Conservation (phyloP, 495 filamentous ascomycete species). For the Penicillium mononematosum region DNA sequence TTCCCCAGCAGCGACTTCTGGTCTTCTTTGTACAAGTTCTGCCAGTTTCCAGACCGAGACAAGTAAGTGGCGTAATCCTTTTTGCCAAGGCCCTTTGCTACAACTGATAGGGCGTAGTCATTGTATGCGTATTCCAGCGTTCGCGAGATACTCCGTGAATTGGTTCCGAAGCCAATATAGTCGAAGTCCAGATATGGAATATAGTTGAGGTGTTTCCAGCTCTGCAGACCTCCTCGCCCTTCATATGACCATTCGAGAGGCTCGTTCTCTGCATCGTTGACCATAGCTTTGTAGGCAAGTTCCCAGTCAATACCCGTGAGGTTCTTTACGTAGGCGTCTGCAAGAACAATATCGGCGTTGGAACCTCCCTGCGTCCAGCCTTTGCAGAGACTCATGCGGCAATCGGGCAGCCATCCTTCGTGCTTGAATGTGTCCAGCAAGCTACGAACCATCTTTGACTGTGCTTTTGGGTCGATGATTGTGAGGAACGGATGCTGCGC, state of each 20-base stretch:
- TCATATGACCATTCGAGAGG: slow-evolving; percentile 69
- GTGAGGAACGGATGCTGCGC: slow-evolving; percentile 69
- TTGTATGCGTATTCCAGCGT: slow-evolving; percentile 78
- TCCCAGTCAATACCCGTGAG: slow-evolving; percentile 66
- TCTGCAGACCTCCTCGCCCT: slow-evolving; percentile 66
- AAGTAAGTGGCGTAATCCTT: slow-evolving; percentile 59
- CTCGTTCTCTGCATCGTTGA: slow-evolving; percentile 77
- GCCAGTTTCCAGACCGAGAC: slow-evolving; percentile 62
- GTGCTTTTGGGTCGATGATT: slow-evolving; percentile 61
- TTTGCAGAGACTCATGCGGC: slow-evolving; percentile 64
- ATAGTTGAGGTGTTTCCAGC: slow-evolving; percentile 66
- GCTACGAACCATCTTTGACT: slow-evolving; percentile 64
- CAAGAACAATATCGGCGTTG: slow-evolving; percentile 71
- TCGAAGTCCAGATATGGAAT: slow-evolving; percentile 71
- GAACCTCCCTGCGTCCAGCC: slow-evolving; percentile 77
- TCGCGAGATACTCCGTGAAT: slow-evolving; percentile 68
- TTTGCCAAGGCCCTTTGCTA: slow-evolving; percentile 56
- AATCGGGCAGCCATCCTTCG: slow-evolving; percentile 69
- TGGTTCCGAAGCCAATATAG: slow-evolving; percentile 64
- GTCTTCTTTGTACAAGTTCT: slow-evolving; percentile 63
- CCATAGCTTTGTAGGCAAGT: slow-evolving; percentile 65
- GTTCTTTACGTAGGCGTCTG: slow-evolving; percentile 68
- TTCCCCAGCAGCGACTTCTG: slow-evolving; percentile 55
- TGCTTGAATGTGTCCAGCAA: slow-evolving; percentile 72
- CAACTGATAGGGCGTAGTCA: slow-evolving; percentile 66